A percentile compares a stretch with the other conserved stretches of the same genome.
Conservation (phyloP, 202 grass and related monocot species). For the Zizania palustris region DNA sequence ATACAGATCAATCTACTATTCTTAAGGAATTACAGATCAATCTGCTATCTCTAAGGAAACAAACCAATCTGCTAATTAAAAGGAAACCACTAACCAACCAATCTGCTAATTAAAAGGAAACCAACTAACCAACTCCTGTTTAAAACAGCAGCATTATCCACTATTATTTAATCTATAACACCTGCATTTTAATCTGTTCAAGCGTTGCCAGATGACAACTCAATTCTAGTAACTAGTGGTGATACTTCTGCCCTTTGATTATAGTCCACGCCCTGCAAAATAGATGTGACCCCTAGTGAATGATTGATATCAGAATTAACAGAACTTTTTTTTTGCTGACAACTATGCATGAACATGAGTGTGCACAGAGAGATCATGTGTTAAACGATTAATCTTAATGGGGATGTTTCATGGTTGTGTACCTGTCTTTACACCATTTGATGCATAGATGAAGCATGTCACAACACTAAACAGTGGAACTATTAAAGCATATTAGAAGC, state of each 20-base stretch:
- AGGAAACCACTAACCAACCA: too few relatives aligned
- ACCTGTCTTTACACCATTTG: not conserved
- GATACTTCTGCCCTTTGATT: constrained; percentile 95
- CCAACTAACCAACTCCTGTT: too few relatives aligned
- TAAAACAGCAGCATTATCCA: too few relatives aligned
- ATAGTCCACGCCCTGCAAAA: constrained; percentile 93
- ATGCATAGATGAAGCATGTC: not conserved
- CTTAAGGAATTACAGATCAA: too few relatives aligned
- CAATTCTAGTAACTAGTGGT: constrained; percentile 61
- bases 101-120: too few relatives aligned
- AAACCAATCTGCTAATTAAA: too few relatives aligned
- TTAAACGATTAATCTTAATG: not conserved
- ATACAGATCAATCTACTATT: too few relatives aligned
- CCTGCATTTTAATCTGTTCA: not conserved
- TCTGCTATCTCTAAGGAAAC: too few relatives aligned
- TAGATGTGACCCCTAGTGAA: constrained; percentile 4
- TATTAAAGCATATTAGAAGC: not conserved
- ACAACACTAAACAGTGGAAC: constrained; percentile 8
- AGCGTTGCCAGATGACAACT: not conserved
- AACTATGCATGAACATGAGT: not conserved
- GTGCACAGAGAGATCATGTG: constrained; percentile 6
- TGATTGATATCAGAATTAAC: not conserved
- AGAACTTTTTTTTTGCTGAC: not conserved
- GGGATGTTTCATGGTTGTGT: constrained; percentile 2
- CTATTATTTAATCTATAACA: too few relatives aligned